Base-by-base conservation (phyloP, 2,329 filamentous ascomycete species). In the Venturia aucupariae region DNA sequence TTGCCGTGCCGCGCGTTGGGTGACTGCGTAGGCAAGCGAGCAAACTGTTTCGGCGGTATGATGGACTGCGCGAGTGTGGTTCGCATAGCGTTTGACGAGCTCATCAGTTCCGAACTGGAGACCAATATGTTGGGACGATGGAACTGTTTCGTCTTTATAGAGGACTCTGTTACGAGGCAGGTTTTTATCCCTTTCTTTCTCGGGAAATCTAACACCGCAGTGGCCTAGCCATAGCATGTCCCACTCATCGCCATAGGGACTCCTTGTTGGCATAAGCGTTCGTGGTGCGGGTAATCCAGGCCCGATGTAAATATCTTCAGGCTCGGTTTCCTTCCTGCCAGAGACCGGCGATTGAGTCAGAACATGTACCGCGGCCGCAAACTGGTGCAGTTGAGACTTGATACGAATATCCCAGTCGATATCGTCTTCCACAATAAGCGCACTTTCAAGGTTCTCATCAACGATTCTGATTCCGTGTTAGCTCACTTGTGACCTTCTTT, bases 21-120 rank as follows among this genome's bases (percentile, higher is more conserved):
- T 77, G 44, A 82, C 73, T 0, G 75, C 80, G 63, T 82, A 82
- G 32, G 75, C 80, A 0, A 77, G 70, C 0, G 76, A 77, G 66
- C 77, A 80, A 19, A 75, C 70, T 10, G 75, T 74, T 2, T 75
- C 74, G 55, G 75, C 73, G 1, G 71, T 73, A 60, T 78, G 67
- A 64, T 81, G 79, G 0, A 79, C 74, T 0, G 78, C 75, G 0
- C 80, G 73, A 0, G 78, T 81, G 67, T 81, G 78, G 15, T 63
- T 63, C 3, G 42, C 24, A 27, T 63, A 63, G 27, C n/a, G 13
- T 41, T n/a, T 54, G 27, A 54, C n/a, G 4, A 48, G 22, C 17
- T 51, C 24, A 5, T 63, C 48, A 11, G 32, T 63, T 19, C 44
- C 61, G 10, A 54, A 57, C 19, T 63, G 32, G 10, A 46, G 48